These are phyloP conservation scores for Scalesia atractyloides DNA, from an alignment of 129 eudicot genomes.

Conservation along the genomic window DNA sequence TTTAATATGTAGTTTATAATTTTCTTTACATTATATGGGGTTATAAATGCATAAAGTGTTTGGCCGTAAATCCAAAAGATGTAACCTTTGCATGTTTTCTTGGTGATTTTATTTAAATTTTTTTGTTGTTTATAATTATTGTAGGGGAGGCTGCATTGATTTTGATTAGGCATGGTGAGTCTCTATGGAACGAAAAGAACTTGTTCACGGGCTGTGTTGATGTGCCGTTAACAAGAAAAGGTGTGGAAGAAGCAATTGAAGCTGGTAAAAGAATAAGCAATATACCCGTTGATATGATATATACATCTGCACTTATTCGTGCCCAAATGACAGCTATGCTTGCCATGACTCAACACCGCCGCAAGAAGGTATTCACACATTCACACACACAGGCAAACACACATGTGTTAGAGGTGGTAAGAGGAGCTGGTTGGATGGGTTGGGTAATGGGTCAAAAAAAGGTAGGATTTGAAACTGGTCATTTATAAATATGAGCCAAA, in stretches of 20 bases:
- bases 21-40: too few relatives aligned
- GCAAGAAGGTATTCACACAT: constrained; percentile 59
- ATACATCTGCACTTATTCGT: constrained; percentile 84
- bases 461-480: too few relatives aligned
- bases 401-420: constrained; percentile 1
- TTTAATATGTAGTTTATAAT: too few relatives aligned
- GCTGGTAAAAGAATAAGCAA: constrained; percentile 93
- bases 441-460: too few relatives aligned
- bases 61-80: background rate
- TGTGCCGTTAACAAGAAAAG: constrained; percentile 81
- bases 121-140: background rate
- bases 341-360: constrained; percentile 94
- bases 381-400: too few relatives aligned
- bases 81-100: constrained; percentile 1
- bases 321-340: constrained; percentile 99
- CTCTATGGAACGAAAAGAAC: constrained; percentile 92
- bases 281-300: constrained; percentile 83
- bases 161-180: constrained; percentile 90
- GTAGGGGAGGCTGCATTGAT: constrained; percentile 80
- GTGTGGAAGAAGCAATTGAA: constrained; percentile 89
- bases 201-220: constrained; percentile 94
- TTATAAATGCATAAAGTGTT: too few relatives aligned
- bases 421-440: background rate
- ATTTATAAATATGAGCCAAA: background rate
- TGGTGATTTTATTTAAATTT: background rate